A percentile compares a stretch with the other conserved stretches of the same genome.
Conservation (phyloP, 2,329 filamentous ascomycete genomes). For the Cladorrhinum sp. region DNA sequence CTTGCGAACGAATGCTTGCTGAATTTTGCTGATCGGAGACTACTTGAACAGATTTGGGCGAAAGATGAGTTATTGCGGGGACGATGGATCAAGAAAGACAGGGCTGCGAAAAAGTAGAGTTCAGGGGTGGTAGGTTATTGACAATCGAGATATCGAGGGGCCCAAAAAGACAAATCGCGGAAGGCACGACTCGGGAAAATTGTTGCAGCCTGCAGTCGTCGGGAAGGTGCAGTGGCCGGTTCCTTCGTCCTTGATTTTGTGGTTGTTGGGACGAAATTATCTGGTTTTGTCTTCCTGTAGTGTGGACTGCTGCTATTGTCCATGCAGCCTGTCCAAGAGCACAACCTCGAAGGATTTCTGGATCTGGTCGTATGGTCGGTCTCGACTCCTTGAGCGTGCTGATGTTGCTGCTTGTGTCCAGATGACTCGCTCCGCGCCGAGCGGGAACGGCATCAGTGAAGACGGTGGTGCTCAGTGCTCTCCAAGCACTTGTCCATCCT, state of each 20-base stretch:
- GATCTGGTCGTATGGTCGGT: background rate
- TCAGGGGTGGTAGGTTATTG: background rate
- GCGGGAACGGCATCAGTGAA: too few relatives aligned
- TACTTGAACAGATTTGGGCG: too few relatives aligned
- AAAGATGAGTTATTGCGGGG: too few relatives aligned
- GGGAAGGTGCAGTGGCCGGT: background rate
- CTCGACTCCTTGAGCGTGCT: background rate
- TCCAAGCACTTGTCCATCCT: too few relatives aligned
- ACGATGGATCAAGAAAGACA: too few relatives aligned
- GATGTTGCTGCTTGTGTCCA: background rate
- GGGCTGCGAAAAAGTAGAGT: background rate
- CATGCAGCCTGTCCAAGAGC: too few relatives aligned
- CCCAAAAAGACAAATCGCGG: constrained; percentile 8
- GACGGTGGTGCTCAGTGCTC: too few relatives aligned
- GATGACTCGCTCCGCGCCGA: too few relatives aligned
- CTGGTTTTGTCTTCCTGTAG: background rate
- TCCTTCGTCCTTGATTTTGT: background rate
- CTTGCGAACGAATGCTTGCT: background rate
- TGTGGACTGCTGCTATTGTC: background rate
- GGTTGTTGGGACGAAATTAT: background rate
- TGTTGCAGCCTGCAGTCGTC: background rate
- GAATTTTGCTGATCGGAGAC: background rate
- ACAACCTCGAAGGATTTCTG: background rate
- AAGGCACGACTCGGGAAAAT: constrained; percentile 12
- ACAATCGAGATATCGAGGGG: background rate